These are phyloP conservation scores for Musa beccarii DNA, from an alignment of 176 grass and related monocot genomes.

Conservation along the genomic window DNA sequence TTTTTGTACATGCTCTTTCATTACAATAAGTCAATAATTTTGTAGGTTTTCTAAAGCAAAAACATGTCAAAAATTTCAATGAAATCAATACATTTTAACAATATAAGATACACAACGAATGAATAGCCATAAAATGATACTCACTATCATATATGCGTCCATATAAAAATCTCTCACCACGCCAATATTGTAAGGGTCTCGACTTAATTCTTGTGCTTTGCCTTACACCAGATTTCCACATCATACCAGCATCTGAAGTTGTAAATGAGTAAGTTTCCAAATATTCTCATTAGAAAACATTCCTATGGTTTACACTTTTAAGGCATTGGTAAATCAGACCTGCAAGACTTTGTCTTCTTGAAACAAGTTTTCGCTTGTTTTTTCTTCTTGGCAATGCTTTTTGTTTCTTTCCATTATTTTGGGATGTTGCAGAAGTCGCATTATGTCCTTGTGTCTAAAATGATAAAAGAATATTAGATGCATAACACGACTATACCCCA, in stretches of 20 bases:
- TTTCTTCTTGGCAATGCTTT: conserved; percentile 25
- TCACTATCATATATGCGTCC: conserved; percentile 65
- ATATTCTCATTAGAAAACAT: too few relatives aligned
- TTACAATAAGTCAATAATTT: neutral
- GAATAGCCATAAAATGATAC: conserved; percentile 26
- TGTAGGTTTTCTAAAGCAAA: neutral
- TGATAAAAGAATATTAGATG: neutral
- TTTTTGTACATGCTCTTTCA: too few relatives aligned
- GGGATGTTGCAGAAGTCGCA: conserved; percentile 22
- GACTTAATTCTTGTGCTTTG: conserved; percentile 61
- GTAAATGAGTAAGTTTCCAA: conserved; percentile 5
- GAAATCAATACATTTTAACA: neutral
- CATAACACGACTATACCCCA: too few relatives aligned
- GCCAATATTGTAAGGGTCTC: conserved; percentile 62
- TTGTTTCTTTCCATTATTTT: conserved; percentile 27
- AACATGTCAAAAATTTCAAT: neutral
- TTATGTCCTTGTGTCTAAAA: conserved; percentile 28
- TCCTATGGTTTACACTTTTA: too few relatives aligned
- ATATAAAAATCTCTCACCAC: conserved; percentile 68
- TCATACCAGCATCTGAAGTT: conserved; percentile 39
- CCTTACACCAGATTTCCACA: conserved; percentile 52
- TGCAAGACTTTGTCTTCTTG: conserved; percentile 29
- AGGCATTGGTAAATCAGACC: conserved; percentile 19
- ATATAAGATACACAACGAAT: neutral
- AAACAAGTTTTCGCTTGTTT: conserved; percentile 31